These are phyloP conservation scores for Spirogloea muscicola DNA, from an alignment of 139 green algal species.

Conservation along the genomic window DNA sequence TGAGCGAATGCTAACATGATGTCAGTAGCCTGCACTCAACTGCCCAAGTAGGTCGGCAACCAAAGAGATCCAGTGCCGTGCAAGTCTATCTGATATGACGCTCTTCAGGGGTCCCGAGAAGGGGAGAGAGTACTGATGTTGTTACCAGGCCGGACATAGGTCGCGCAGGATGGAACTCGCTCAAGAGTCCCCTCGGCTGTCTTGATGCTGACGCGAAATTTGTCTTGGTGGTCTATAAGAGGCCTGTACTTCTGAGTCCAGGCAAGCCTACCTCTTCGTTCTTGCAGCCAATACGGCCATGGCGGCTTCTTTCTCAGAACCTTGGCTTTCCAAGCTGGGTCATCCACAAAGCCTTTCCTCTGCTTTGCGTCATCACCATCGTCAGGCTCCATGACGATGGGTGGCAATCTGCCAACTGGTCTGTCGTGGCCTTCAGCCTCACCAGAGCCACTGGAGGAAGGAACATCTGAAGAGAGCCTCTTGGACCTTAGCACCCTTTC, in stretches of 20 bases:
- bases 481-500: neutral
- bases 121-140: too few relatives aligned
- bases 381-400: neutral
- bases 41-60: too few relatives aligned
- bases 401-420: constrained; percentile 8
- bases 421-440: too few relatives aligned
- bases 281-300: constrained; percentile 14
- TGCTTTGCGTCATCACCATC: neutral
- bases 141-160: constrained; percentile 3
- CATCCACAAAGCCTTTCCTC: neutral
- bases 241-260: constrained; percentile 11
- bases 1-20: neutral
- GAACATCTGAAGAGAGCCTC: too few relatives aligned
- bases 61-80: too few relatives aligned
- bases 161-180: constrained; percentile 13
- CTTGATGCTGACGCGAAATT: constrained; percentile 11
- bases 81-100: neutral
- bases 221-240: neutral
- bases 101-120: neutral
- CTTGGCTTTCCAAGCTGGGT: constrained; percentile 5
- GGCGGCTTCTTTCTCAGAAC: constrained; percentile 16
- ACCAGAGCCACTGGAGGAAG: too few relatives aligned
- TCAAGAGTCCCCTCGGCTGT: constrained; percentile 19
- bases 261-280: constrained; percentile 2
- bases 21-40: neutral